phyloP scores from a whole-genome alignment of 768 basidiomycete species.

The Polyporus arcularius region DNA sequence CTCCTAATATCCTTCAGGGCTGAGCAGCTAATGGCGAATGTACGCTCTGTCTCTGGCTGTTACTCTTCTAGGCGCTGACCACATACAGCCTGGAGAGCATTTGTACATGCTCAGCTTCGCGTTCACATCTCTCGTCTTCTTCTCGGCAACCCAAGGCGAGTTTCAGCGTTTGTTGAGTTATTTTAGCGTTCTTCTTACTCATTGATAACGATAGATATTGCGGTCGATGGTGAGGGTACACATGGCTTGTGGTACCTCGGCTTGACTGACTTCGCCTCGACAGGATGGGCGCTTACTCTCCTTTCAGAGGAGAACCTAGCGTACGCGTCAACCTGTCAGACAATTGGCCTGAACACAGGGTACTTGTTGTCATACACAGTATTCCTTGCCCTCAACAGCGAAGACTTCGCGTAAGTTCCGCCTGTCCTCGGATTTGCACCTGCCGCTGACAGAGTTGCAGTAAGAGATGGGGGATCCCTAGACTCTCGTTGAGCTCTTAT shows the following conservation, averaged over 20 bases:
- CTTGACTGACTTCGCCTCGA: slow-evolving; percentile 38
- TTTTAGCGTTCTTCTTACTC: slow-evolving; percentile 16
- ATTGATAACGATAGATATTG: slow-evolving; percentile 67
- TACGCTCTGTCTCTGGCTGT: slow-evolving; percentile 35
- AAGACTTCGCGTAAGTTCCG: slow-evolving; percentile 77
- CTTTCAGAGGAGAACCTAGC: slow-evolving; percentile 93
- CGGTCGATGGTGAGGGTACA: slow-evolving; percentile 81
- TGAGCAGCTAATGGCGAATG: slow-evolving; percentile 76
- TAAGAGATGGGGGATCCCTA: slow-evolving; percentile 75
- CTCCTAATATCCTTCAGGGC: slow-evolving; percentile 74
- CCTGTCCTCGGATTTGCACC: neutral
- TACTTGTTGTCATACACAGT: slow-evolving; percentile 97
- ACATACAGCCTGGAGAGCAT: slow-evolving; percentile 73
- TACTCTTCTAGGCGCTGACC: slow-evolving; percentile 12
- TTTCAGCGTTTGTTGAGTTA: neutral
- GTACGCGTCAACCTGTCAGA: slow-evolving; percentile 97
- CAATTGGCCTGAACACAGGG: slow-evolving; percentile 93
- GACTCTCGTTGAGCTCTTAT: slow-evolving; percentile 73
- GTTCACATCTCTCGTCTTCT: slow-evolving; percentile 88
- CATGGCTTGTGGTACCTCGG: slow-evolving; percentile 19
- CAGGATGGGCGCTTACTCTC: slow-evolving; percentile 79
- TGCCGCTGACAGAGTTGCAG: slow-evolving; percentile 37
- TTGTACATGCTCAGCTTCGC: slow-evolving; percentile 75
- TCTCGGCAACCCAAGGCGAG: slow-evolving; percentile 94
- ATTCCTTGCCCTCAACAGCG: slow-evolving; percentile 94